Evolutionary conservation across 2,329 filamentous ascomycete genomes (phyloP).

Genomic region (Cercospora berteroae): DNA sequence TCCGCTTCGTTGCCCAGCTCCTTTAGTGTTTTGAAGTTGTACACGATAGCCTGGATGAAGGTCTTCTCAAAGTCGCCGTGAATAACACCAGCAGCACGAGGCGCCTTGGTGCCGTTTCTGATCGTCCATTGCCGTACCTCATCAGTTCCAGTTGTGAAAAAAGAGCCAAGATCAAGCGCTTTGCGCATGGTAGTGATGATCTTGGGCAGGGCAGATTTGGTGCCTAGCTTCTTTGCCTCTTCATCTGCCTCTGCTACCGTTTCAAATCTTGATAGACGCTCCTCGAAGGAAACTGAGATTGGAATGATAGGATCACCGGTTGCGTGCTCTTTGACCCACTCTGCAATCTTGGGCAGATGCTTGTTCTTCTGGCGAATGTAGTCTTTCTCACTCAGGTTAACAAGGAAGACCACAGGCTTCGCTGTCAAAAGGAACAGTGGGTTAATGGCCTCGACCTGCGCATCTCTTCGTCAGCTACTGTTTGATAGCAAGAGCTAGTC

Average conservation of each 20-base stretch:
- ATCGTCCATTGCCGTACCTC: conserved; percentile 99
- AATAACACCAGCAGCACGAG: conserved; percentile 94
- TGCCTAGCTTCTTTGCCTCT: conserved; percentile 84
- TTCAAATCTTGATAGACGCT: conserved; percentile 79
- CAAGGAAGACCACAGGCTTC: conserved; percentile 94
- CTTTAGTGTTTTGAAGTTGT: conserved; percentile 78
- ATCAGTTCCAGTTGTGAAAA: conserved; percentile 95
- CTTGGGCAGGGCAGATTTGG: conserved; percentile 88
- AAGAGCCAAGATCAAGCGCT: conserved; percentile 82
- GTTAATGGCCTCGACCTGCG: conserved; percentile 94
- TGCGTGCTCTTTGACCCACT: conserved; percentile 93
- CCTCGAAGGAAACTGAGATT: conserved; percentile 88
- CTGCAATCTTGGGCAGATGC: conserved; percentile 86
- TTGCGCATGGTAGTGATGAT: conserved; percentile 91
- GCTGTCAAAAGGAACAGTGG: conserved; percentile 90
- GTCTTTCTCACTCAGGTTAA: conserved; percentile 96
- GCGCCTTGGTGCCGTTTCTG: conserved; percentile 93
- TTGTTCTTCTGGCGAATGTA: conserved; percentile 99
- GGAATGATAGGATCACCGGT: conserved; percentile 87
- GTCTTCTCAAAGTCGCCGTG: conserved; percentile 99
- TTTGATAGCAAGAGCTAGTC: not conserved
- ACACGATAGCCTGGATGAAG: conserved; percentile 94
- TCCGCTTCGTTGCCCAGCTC: conserved; percentile 85
- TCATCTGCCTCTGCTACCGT: conserved; percentile 73
- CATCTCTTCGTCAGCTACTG: conserved; percentile 8